phyloP scores from a whole-genome alignment of 2,329 filamentous ascomycete genomes.

The Beauveria bassiana region DNA sequence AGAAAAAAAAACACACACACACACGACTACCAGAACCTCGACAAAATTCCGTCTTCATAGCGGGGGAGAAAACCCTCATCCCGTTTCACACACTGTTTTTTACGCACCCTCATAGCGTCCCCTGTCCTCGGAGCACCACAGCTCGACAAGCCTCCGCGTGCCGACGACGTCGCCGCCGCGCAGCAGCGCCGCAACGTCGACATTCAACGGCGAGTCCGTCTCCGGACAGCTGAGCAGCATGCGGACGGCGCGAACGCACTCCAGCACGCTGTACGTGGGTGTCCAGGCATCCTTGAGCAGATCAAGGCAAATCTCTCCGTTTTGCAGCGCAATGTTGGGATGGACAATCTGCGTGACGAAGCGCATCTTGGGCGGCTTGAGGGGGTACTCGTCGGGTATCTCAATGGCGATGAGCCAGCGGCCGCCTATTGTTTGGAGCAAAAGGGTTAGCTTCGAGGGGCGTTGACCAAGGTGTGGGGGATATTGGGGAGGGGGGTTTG shows the following conservation, averaged over 20 bases:
- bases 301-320: constrained; percentile 91
- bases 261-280: constrained; percentile 73
- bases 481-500: neutral
- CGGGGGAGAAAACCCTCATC: neutral
- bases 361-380: constrained; percentile 64
- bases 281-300: constrained; percentile 75
- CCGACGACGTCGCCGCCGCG: constrained; percentile 61
- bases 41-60: neutral
- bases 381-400: constrained; percentile 72
- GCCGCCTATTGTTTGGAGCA: constrained; percentile 41
- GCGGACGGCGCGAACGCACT: constrained; percentile 64
- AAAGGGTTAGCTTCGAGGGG: neutral
- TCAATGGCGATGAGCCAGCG: constrained; percentile 75
- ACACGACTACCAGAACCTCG: neutral
- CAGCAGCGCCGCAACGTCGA: constrained; percentile 67
- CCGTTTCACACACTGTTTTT: neutral
- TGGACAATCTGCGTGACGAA: constrained; percentile 85
- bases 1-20: neutral
- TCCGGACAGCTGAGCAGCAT: constrained; percentile 58
- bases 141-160: constrained; percentile 62
- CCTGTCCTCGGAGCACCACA: constrained; percentile 47
- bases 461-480: neutral
- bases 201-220: constrained; percentile 68
- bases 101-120: constrained; percentile 30
- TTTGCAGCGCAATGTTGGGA: constrained; percentile 63